These are phyloP conservation scores for Claviceps sp. DNA, from an alignment of 2,329 filamentous ascomycete genomes.

Conservation along the genomic window DNA sequence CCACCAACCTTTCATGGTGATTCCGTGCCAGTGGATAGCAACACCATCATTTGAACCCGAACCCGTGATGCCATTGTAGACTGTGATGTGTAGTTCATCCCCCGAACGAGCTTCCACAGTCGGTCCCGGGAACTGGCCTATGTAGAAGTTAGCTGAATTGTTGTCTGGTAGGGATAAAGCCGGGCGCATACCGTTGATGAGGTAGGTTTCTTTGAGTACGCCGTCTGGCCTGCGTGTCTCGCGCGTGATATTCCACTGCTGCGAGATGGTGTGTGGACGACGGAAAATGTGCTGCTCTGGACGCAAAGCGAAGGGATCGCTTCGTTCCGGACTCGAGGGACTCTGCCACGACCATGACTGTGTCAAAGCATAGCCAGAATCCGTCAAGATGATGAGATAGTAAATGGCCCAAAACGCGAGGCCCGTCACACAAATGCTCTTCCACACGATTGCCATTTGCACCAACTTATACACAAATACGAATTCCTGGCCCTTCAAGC, in stretches of 20 bases:
- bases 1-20: conserved; percentile 41
- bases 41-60: conserved; percentile 20
- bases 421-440: background rate
- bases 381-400: conserved; percentile 3
- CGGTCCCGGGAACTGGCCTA: conserved; percentile 28
- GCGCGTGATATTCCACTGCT: conserved; percentile 27
- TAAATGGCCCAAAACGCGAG: conserved; percentile 10
- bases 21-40: conserved; percentile 55
- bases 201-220: conserved; percentile 32
- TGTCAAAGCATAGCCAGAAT: background rate
- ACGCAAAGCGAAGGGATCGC: conserved; percentile 17
- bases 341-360: background rate
- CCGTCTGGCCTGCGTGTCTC: conserved; percentile 30
- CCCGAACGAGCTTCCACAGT: conserved; percentile 30
- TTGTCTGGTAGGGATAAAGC: background rate
- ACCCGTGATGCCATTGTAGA: conserved; percentile 23
- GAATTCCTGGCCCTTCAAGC: background rate
- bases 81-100: conserved; percentile 26
- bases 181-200: conserved; percentile 30
- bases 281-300: conserved; percentile 29
- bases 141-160: background rate
- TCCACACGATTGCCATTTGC: background rate
- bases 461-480: background rate
- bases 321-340: too few relatives aligned
- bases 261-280: conserved; percentile 16